phyloP scores from a whole-genome alignment of 768 basidiomycete genomes.

The Mycena rosella region DNA sequence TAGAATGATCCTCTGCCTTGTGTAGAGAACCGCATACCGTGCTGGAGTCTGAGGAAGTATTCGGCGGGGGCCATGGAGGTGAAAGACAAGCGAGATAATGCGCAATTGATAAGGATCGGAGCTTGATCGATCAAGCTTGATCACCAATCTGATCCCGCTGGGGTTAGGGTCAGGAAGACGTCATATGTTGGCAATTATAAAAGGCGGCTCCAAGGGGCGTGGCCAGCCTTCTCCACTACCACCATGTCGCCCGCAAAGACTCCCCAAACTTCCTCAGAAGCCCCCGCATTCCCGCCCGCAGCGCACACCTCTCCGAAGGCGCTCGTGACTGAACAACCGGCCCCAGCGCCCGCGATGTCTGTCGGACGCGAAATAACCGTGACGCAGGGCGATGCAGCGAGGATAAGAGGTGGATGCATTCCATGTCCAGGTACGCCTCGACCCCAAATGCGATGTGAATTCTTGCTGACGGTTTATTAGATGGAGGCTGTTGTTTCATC shows the following conservation, averaged over 20 bases:
- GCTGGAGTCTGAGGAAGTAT: conserved; percentile 72
- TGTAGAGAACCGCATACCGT: conserved; percentile 54
- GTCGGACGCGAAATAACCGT: conserved; percentile 8
- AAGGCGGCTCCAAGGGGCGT: conserved; percentile 5
- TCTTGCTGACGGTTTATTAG: conserved; percentile 30
- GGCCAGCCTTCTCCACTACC: conserved; percentile 13
- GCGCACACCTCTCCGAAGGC: conserved; percentile 18
- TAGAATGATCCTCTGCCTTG: background rate
- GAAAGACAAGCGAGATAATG: conserved; percentile 13
- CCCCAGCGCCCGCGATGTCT: conserved; percentile 30
- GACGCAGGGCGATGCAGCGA: conserved; percentile 30
- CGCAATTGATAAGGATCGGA: background rate
- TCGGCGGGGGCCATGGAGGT: conserved; percentile 62
- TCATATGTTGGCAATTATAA: background rate
- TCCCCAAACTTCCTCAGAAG: conserved; percentile 24
- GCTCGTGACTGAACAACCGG: conserved; percentile 37
- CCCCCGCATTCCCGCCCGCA: conserved; percentile 13
- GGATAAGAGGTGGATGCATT: conserved; percentile 48
- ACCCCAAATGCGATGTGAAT: background rate
- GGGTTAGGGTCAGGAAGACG: background rate
- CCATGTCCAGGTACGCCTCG: conserved; percentile 46
- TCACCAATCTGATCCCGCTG: background rate
- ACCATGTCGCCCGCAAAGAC: conserved; percentile 27
- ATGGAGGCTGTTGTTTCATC: conserved; percentile 52
- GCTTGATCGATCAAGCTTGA: no score